Base-by-base conservation (phyloP, 1,139 yeast genomes). In the Yamadazyma diospyri region DNA sequence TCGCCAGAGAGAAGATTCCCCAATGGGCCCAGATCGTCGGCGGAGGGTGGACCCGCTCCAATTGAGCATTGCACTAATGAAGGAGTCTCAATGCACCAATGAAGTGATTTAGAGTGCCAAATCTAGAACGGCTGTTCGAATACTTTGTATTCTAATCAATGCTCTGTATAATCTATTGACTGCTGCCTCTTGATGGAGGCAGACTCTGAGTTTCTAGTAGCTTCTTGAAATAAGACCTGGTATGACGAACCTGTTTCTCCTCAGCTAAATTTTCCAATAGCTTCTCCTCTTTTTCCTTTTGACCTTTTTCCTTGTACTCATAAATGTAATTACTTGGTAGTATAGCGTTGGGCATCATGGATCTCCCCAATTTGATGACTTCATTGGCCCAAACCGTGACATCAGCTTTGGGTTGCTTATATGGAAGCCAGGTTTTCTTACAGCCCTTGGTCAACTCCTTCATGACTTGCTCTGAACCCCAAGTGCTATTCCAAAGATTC, bases 391-490 rank as follows among this genome's bases (percentile, higher is more conserved):
- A 81, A 12, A 69, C 61, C 38, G 72, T 59, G 48, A 78, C 54
- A 48, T 70, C 63, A 40, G 63, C 50, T 26, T 59, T 55, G 4
- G 75, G 72, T 20, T 67, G 64, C 48, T 73, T 76, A 47, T 72
- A 66, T 2, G 82, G 78, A 10, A 66, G 54, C 88, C 88, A 82
- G 35, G 67, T 70, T 29, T 75, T 74, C 47, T 76, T 80, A 56
- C 92, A 82, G 3, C 92, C 94, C 47, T 76, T 73, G 6, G 69
- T 68, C 31, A 83, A 66, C 50, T 81, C 88, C 45, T 76, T 78
- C 49, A 81, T 78, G 2, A 79, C 80, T 25, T 69, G 76, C 29
- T 69, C 71, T 5, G 76, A 63, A 1, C 83, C 84, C 84, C 84
- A 78, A 18, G 75, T 71, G 8, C 63, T 59, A 36, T 77, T 72